phyloP scores from a whole-genome alignment of 805 yeast species.

The Candida ipomoeae region DNA sequence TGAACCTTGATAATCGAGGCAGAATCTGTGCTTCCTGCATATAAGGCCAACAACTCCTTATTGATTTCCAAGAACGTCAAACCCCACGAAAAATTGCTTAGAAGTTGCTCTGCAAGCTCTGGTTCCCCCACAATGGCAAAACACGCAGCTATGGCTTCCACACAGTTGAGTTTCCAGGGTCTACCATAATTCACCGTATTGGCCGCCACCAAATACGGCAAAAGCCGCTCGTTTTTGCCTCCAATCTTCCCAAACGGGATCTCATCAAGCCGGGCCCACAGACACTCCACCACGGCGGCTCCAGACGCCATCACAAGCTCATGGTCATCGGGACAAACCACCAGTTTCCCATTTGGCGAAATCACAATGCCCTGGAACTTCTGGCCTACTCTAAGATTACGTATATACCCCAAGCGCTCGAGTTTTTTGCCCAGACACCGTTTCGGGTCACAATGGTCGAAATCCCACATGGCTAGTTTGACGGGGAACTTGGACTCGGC shows the following conservation, averaged over 20 bases:
- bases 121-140: conserved; percentile 87
- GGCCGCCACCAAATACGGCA: conserved; percentile 93
- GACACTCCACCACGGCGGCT: conserved; percentile 97
- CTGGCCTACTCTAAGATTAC: conserved; percentile 81
- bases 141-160: conserved; percentile 96
- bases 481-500: conserved; percentile 55
- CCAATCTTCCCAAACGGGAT: conserved; percentile 93
- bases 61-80: conserved; percentile 80
- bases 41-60: conserved; percentile 67
- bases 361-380: conserved; percentile 88
- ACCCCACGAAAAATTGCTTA: conserved; percentile 91
- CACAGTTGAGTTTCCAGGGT: conserved; percentile 95
- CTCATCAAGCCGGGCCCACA: conserved; percentile 97
- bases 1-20: conserved; percentile 71
- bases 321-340: conserved; percentile 84
- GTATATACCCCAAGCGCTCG: conserved; percentile 81
- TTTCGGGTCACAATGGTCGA: conserved; percentile 97
- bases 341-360: conserved; percentile 86
- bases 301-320: conserved; percentile 76
- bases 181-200: conserved; percentile 95
- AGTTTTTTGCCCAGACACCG: conserved; percentile 94
- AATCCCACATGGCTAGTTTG: conserved; percentile 97
- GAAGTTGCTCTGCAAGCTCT: conserved; percentile 80
- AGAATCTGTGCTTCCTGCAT: conserved; percentile 76
- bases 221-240: conserved; percentile 77